Conservation (phyloP, 169 alveolate species). For the Eimeria necatrix region DNA sequence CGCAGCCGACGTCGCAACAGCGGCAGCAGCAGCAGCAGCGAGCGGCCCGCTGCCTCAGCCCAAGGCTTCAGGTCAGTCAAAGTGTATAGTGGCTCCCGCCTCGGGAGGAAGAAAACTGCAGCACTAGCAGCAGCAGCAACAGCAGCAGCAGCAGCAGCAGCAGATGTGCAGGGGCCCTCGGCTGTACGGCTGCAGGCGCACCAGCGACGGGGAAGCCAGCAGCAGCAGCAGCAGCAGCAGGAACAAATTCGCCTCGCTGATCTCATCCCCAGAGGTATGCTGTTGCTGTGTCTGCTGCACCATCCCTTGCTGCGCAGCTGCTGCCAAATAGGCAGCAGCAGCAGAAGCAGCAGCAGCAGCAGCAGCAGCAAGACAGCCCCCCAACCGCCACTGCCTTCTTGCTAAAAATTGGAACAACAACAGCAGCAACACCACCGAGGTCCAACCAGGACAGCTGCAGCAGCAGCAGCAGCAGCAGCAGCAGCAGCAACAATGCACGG, state of each 20-base stretch:
- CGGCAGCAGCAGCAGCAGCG: slow-evolving; percentile 3
- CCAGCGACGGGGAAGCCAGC: neutral
- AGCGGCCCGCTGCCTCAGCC: neutral
- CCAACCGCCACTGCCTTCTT: too few species aligned
- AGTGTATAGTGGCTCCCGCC: neutral
- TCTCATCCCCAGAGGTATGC: neutral
- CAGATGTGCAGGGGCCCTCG: slow-evolving; percentile 29
- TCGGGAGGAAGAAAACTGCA: neutral
- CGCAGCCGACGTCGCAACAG: slow-evolving; percentile 22
- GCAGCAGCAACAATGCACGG: slow-evolving; percentile 20
- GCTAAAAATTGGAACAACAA: neutral
- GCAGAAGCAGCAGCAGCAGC: slow-evolving; percentile 9
- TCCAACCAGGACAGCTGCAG: neutral
- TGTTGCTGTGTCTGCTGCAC: slow-evolving; percentile 27
- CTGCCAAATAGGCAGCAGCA: slow-evolving; percentile 40
- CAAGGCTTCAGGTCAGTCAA: neutral
- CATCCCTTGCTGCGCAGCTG: slow-evolving; percentile 12
- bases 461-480: slow-evolving; percentile 31
- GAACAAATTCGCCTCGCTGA: neutral
- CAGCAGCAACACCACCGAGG: neutral
- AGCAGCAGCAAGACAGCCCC: slow-evolving; percentile 9
- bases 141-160: slow-evolving; percentile 23
- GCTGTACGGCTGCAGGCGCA: slow-evolving; percentile 12
- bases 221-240: slow-evolving; percentile 30
- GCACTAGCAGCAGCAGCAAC: slow-evolving; percentile 26